These are phyloP conservation scores for Gastrodia elata DNA, from an alignment of 106 monocot genomes.

Conservation along the genomic window DNA sequence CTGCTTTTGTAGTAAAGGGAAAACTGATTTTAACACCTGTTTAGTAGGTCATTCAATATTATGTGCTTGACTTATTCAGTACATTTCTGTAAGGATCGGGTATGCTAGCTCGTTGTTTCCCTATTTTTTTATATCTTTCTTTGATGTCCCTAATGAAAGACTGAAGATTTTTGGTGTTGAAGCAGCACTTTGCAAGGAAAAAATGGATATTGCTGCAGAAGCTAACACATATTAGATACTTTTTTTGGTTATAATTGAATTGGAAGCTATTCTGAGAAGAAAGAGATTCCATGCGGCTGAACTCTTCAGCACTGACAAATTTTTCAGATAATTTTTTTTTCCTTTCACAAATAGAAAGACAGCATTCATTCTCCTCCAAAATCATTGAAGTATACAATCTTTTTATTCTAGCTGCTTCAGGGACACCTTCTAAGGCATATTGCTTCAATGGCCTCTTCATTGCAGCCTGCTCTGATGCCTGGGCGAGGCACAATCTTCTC, in stretches of 20 bases:
- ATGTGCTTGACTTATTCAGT: slow-evolving; percentile 3
- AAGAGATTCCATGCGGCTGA: slow-evolving; percentile 10
- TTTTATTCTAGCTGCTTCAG: slow-evolving; percentile 64
- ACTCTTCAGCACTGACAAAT: slow-evolving; percentile 31
- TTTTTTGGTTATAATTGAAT: slow-evolving; percentile 12
- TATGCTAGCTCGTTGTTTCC: neutral
- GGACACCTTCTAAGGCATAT: slow-evolving; percentile 21
- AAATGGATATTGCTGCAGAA: neutral
- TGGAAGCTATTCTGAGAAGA: slow-evolving; percentile 13
- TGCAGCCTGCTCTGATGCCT: slow-evolving; percentile 96
- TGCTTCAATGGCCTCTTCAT: slow-evolving; percentile 57
- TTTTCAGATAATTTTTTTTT: slow-evolving; percentile 35
- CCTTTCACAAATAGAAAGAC: slow-evolving; percentile 14
- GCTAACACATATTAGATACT: slow-evolving; percentile 17
- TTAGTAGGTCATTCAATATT: slow-evolving; percentile 9
- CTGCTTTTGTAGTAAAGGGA: slow-evolving; percentile 15
- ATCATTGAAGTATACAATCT: slow-evolving; percentile 63
- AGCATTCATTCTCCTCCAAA: slow-evolving; percentile 30
- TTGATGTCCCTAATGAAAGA: neutral
- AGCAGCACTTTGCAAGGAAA: neutral
- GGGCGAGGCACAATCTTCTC: slow-evolving; percentile 67
- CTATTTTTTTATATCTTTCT: neutral
- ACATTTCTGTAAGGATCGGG: neutral
- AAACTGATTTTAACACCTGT: slow-evolving; percentile 7
- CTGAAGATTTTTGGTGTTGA: neutral